phyloP scores from a whole-genome alignment of 148 eudicot genomes.

The Amaranthus hypochondriacus region DNA sequence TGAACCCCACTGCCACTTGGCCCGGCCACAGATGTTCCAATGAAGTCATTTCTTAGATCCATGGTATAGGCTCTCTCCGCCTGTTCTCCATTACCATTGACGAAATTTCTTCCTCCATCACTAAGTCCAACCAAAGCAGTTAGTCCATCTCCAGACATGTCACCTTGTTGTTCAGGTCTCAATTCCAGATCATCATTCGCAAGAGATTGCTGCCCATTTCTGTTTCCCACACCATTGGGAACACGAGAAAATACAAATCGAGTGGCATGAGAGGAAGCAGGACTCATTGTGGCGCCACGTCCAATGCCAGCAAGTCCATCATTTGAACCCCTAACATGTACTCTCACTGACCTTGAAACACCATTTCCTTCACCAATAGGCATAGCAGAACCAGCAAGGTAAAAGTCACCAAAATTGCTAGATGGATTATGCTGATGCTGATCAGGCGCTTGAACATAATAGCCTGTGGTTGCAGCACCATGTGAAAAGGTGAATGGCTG shows the following conservation, averaged over 20 bases:
- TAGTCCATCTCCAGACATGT: conserved; percentile 78
- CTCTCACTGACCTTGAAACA: conserved; percentile 80
- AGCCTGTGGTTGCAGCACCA: conserved; percentile 54
- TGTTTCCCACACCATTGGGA: conserved; percentile 74
- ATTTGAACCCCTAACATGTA: conserved; percentile 85
- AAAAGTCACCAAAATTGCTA: conserved; percentile 56
- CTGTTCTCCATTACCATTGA: conserved; percentile 46
- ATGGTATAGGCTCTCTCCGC: conserved; percentile 49
- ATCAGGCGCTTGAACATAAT: conserved; percentile 75
- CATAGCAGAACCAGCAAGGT: conserved; percentile 52
- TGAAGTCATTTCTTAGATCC: conserved; percentile 41
- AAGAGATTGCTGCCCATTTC: conserved; percentile 75
- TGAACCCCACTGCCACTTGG: conserved; percentile 50
- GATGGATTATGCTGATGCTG: conserved; percentile 49
- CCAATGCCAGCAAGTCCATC: conserved; percentile 99
- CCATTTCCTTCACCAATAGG: conserved; percentile 74
- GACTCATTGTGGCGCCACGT: conserved; percentile 73
- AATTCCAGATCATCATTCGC: conserved; percentile 82
- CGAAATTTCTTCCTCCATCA: conserved; percentile 57
- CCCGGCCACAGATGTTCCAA: conserved; percentile 56
- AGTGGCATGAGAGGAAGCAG: conserved; percentile 79
- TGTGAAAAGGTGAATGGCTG: conserved; percentile 68
- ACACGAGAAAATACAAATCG: conserved; percentile 95
- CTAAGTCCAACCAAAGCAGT: conserved; percentile 97
- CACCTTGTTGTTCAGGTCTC: conserved; percentile 74